Evolutionary conservation across 192 early-diverging fungal species (phyloP).

Genomic region (Lobulomyces angularis): DNA sequence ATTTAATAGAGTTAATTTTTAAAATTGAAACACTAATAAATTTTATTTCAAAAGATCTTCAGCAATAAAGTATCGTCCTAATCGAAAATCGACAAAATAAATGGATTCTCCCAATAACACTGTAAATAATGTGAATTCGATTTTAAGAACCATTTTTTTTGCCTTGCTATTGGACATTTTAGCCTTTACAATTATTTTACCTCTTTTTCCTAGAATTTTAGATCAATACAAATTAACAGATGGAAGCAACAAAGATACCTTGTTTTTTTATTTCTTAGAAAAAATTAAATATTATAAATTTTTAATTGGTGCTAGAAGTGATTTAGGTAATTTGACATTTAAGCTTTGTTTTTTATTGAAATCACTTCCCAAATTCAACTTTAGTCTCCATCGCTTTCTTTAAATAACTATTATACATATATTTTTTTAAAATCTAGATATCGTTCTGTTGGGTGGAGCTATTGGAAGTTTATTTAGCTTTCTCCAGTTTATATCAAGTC

Average conservation of each 20-base stretch:
- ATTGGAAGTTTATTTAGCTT: constrained; percentile 89
- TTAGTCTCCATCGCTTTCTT: background rate
- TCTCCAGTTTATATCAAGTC: constrained; percentile 77
- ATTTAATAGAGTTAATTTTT: too few relatives aligned
- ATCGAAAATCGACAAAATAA: too few relatives aligned
- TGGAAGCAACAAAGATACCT: too few relatives aligned
- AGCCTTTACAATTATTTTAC: constrained; percentile 94
- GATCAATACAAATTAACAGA: constrained; percentile 70
- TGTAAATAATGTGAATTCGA: constrained; percentile 2
- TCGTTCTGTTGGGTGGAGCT: constrained; percentile 82
- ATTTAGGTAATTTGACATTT: background rate
- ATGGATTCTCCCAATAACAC: background rate
- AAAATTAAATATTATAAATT: too few relatives aligned
- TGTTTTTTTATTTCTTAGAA: too few relatives aligned
- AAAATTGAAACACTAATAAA: too few relatives aligned
- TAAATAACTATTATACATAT: constrained; percentile 7
- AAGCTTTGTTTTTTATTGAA: background rate
- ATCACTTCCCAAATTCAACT: background rate
- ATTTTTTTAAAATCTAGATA: constrained; percentile 25
- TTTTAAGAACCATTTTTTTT: constrained; percentile 57
- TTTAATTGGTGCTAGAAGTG: constrained; percentile 1
- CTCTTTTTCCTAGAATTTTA: constrained; percentile 80
- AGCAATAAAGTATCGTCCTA: too few relatives aligned
- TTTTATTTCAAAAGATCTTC: too few relatives aligned
- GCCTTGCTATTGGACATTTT: constrained; percentile 89